A percentile compares a stretch with the other conserved stretches of the same genome.
These are phyloP conservation scores for Aureobasidium sp. DNA, from an alignment of 2,329 filamentous ascomycete species.

Conservation along the genomic window DNA sequence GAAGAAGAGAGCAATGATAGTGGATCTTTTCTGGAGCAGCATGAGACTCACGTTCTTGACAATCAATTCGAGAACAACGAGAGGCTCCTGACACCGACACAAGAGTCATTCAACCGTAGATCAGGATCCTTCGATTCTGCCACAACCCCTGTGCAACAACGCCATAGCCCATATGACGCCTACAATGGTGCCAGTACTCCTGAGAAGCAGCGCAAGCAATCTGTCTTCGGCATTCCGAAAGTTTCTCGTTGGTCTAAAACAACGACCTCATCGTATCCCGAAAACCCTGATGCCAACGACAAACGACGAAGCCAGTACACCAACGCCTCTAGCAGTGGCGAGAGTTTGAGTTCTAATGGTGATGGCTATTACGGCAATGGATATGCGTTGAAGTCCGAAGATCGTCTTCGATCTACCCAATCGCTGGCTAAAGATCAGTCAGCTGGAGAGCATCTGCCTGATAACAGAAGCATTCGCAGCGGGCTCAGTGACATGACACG, in stretches of 20 bases:
- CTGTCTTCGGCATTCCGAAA: conserved; percentile 66
- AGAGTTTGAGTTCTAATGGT: conserved; percentile 3
- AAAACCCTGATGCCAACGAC: conserved; percentile 61
- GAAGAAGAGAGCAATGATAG: conserved; percentile 66
- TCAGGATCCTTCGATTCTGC: conserved; percentile 24
- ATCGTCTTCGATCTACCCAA: conserved; percentile 38
- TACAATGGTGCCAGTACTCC: conserved; percentile 40
- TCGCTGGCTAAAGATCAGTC: conserved; percentile 21
- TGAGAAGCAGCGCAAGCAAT: conserved; percentile 76
- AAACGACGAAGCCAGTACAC: conserved; percentile 51
- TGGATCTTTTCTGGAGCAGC: conserved; percentile 38
- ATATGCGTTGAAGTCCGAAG: conserved; percentile 51
- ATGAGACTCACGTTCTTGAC: conserved; percentile 36
- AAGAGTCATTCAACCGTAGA: conserved; percentile 34
- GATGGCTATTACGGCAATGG: conserved; percentile 38
- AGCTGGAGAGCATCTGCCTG: conserved; percentile 15
- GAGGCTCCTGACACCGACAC: conserved; percentile 52
- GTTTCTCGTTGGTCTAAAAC: conserved; percentile 97
- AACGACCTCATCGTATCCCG: conserved; percentile 77
- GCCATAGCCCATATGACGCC: not conserved
- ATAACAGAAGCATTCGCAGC: conserved; percentile 26
- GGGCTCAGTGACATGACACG: conserved; percentile 23
- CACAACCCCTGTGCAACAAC: conserved; percentile 48
- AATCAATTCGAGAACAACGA: conserved; percentile 53
- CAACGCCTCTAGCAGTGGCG: conserved; percentile 50